A percentile compares a stretch with the other conserved stretches of the same genome.
Conservation (phyloP, 2,329 filamentous ascomycete species). For the Laburnicola sp. region DNA sequence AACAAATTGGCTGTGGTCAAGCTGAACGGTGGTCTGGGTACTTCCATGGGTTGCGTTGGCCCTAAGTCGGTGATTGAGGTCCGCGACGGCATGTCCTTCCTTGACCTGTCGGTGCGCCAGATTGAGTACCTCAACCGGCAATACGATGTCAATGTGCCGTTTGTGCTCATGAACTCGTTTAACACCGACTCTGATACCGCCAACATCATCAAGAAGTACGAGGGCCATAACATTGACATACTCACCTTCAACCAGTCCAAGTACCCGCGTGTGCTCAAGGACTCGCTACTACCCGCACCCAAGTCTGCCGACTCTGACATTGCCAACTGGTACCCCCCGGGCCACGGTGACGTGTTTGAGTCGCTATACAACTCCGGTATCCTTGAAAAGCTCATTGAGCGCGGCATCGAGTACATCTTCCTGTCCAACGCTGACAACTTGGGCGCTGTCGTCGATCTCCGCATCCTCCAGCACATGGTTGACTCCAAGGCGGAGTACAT, state of each 20-base stretch:
- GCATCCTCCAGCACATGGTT: slow-evolving; percentile 99
- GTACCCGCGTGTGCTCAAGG: slow-evolving; percentile 97
- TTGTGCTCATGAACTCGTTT: slow-evolving; percentile 99
- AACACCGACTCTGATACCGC: slow-evolving; percentile 98
- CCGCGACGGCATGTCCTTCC: slow-evolving; percentile 99
- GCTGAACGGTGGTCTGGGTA: slow-evolving; percentile 98
- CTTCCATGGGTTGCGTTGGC: slow-evolving; percentile 98
- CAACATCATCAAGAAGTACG: slow-evolving; percentile 99
- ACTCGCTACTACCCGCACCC: slow-evolving; percentile 93
- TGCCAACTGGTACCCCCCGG: slow-evolving; percentile 97
- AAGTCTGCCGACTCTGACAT: slow-evolving; percentile 86
- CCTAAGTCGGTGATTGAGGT: slow-evolving; percentile 99
- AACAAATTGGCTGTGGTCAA: slow-evolving; percentile 98
- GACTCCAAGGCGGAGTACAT: slow-evolving; percentile 97
- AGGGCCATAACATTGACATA: slow-evolving; percentile 99
- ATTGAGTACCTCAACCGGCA: slow-evolving; percentile 99
- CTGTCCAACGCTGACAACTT: slow-evolving; percentile 99
- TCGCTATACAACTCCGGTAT: slow-evolving; percentile 99
- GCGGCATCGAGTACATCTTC: slow-evolving; percentile 97
- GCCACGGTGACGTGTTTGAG: slow-evolving; percentile 99
- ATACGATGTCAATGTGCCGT: slow-evolving; percentile 95
- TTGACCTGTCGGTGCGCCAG: slow-evolving; percentile 97
- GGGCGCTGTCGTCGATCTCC: slow-evolving; percentile 94
- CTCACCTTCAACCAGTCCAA: slow-evolving; percentile 99
- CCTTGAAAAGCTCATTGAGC: slow-evolving; percentile 91